phyloP scores from a whole-genome alignment of 2,329 filamentous ascomycete genomes.

The Hypocrella siamensis region DNA sequence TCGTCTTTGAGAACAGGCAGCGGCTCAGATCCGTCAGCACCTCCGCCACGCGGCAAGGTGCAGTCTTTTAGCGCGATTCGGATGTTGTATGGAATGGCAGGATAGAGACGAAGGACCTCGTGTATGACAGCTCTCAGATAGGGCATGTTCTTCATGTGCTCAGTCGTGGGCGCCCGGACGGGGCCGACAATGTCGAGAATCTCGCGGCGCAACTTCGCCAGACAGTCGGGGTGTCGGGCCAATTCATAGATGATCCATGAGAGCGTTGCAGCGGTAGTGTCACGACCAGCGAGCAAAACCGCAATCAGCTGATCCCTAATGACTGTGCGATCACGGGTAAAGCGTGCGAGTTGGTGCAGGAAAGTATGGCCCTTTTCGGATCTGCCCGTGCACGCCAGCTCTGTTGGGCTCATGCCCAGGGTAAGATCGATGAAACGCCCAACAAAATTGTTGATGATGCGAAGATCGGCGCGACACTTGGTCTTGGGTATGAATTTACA shows the following conservation, averaged over 20 bases:
- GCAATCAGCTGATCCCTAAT: constrained; percentile 75
- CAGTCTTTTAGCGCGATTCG: constrained; percentile 59
- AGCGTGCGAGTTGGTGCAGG: constrained; percentile 67
- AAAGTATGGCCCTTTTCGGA: constrained; percentile 65
- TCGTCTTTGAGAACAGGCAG: constrained; percentile 31
- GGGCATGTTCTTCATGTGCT: constrained; percentile 74
- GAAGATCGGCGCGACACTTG: constrained; percentile 47
- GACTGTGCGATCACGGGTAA: constrained; percentile 51
- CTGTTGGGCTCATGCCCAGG: constrained; percentile 41
- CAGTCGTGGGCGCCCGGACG: constrained; percentile 50
- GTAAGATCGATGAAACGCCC: constrained; percentile 54
- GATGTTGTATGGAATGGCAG: constrained; percentile 65
- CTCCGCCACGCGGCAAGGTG: constrained; percentile 57
- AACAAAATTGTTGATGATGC: constrained; percentile 63
- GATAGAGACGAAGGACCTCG: constrained; percentile 66
- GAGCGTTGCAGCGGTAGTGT: constrained; percentile 73
- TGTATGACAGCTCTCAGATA: constrained; percentile 62
- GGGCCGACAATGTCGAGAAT: constrained; percentile 53
- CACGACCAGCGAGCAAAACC: constrained; percentile 69
- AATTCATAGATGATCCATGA: constrained; percentile 77
- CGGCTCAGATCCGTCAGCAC: constrained; percentile 20
- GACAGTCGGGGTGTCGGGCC: constrained; percentile 49
- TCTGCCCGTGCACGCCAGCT: constrained; percentile 52
- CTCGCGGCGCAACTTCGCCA: constrained; percentile 55
- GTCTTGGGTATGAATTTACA: constrained; percentile 41